Conservation (phyloP, 2,329 filamentous ascomycete species). For the Aspergillus caelatus region DNA sequence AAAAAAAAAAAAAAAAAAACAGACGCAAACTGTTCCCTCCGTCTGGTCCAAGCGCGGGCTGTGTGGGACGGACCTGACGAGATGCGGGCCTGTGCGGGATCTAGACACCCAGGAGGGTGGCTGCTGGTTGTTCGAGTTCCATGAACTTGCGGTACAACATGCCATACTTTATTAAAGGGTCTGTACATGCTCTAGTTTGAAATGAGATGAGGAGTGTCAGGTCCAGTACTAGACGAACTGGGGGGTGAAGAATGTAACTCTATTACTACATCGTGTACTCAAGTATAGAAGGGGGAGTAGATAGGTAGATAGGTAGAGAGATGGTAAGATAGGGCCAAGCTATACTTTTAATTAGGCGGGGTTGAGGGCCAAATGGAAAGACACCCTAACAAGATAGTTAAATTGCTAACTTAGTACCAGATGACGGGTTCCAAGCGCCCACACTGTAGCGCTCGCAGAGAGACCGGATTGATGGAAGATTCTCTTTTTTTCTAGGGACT, state of each 20-base stretch:
- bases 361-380: conserved; percentile 5
- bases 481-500: not conserved
- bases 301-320: not conserved
- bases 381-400: conserved; percentile 1
- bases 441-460: not conserved
- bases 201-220: not conserved
- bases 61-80: conserved; percentile 15
- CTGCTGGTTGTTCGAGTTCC: not conserved
- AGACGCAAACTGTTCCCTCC: not conserved
- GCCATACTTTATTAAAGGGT: conserved; percentile 3
- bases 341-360: not conserved
- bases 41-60: conserved; percentile 17
- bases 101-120: conserved; percentile 4
- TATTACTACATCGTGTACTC: conserved; percentile 2
- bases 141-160: not conserved
- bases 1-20: not conserved
- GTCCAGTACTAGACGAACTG: not conserved
- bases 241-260: conserved; percentile 4
- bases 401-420: not conserved
- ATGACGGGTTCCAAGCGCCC: not conserved
- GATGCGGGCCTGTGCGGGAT: conserved; percentile 14
- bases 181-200: not conserved
- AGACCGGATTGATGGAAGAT: not conserved
- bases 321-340: not conserved
- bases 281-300: not conserved